Evolutionary conservation across 2,329 filamentous ascomycete genomes (phyloP).

Genomic region (Fusarium sp.): DNA sequence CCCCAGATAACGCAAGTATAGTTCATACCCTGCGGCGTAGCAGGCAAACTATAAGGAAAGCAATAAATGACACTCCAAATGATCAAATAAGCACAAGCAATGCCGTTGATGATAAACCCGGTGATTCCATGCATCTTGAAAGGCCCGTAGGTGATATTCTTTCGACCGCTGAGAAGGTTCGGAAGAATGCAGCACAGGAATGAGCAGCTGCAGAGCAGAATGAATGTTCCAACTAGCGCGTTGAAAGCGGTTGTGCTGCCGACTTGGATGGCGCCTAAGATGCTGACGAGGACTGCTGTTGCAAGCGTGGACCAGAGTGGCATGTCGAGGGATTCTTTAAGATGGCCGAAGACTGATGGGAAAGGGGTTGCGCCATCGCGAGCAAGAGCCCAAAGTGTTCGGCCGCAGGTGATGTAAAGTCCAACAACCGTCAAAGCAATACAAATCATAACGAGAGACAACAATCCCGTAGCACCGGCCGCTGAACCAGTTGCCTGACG

Average conservation of each 20-base stretch:
- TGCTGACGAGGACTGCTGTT: constrained; percentile 58
- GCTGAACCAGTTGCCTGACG: constrained; percentile 65
- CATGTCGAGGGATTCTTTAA: constrained; percentile 50
- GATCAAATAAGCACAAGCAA: constrained; percentile 68
- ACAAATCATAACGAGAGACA: constrained; percentile 56
- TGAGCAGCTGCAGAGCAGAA: constrained; percentile 51
- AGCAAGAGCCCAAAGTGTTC: constrained; percentile 56
- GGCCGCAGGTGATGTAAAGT: constrained; percentile 54
- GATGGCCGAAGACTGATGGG: constrained; percentile 44
- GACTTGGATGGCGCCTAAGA: constrained; percentile 73
- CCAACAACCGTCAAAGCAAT: constrained; percentile 53
- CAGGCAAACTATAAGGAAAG: constrained; percentile 64
- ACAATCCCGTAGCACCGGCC: constrained; percentile 62
- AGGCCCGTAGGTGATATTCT: constrained; percentile 60
- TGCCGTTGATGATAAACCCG: constrained; percentile 63
- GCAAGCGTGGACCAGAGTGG: constrained; percentile 61
- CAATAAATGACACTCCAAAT: constrained; percentile 73
- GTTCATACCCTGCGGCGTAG: constrained; percentile 63
- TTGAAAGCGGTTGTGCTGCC: constrained; percentile 75
- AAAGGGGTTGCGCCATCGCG: constrained; percentile 55
- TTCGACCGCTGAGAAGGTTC: constrained; percentile 59
- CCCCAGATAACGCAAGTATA: constrained; percentile 60
- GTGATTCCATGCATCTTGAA: constrained; percentile 64
- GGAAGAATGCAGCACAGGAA: constrained; percentile 74
- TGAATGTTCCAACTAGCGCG: constrained; percentile 68